Evolutionary conservation across 1,284 basidiomycete genomes (phyloP).

Genomic region (Boletus mariae): DNA sequence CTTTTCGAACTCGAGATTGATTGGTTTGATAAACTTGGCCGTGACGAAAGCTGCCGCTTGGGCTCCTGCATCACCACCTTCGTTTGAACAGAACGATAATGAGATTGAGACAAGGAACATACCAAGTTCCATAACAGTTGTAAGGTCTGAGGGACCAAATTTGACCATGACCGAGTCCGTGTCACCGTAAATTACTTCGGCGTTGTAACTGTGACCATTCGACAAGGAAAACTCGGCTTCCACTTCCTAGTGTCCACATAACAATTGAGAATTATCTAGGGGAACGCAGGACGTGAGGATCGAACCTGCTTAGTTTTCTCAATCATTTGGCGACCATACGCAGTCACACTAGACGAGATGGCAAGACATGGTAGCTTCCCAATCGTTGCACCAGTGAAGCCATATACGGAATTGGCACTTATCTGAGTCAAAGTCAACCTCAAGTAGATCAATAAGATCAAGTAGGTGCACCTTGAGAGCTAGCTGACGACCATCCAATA

Average conservation of each 20-base stretch:
- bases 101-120: conserved; percentile 18
- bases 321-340: conserved; percentile 97
- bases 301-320: conserved; percentile 85
- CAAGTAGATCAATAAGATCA: background rate
- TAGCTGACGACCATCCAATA: conserved; percentile 90
- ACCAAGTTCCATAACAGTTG: conserved; percentile 87
- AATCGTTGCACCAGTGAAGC: conserved; percentile 93
- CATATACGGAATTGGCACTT: conserved; percentile 96
- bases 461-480: conserved; percentile 73
- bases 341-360: conserved; percentile 90
- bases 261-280: background rate
- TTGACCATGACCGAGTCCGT: conserved; percentile 98
- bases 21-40: conserved; percentile 85
- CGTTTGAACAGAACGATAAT: background rate
- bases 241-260: conserved; percentile 58
- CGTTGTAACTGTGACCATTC: conserved; percentile 84
- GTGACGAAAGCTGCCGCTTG: conserved; percentile 96
- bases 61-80: conserved; percentile 52
- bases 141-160: conserved; percentile 86
- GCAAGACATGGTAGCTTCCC: conserved; percentile 91
- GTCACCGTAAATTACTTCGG: conserved; percentile 93
- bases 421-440: conserved; percentile 50
- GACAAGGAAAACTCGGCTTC: conserved; percentile 82
- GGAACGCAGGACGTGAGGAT: conserved; percentile 3
- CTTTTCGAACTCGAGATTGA: conserved; percentile 98